Base-by-base conservation (phyloP, 23 red algal genomes). In the Gracilaria domingensis region DNA sequence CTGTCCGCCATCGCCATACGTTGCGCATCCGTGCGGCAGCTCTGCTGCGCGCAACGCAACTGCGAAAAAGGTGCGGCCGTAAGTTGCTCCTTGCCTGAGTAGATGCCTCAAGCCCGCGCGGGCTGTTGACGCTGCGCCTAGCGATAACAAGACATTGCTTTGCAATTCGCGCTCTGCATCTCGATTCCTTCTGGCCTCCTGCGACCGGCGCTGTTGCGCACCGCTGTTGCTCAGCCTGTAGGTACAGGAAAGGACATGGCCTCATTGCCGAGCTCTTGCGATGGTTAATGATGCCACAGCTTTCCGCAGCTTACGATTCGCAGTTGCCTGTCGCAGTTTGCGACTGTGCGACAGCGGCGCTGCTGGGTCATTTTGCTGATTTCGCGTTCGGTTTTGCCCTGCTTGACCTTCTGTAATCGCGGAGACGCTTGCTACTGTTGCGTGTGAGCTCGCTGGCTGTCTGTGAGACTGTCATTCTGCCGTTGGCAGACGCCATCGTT, bases 391-490 rank as follows among this genome's bases (percentile, higher is more conserved):
- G n/a, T n/a, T n/a, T n/a, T n/a, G n/a, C n/a, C n/a, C n/a, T n/a
- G n/a, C n/a, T n/a, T n/a, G n/a, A n/a, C n/a, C n/a, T n/a, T n/a
- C n/a, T n/a, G n/a, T n/a, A n/a, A n/a, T n/a, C n/a, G n/a, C n/a
- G n/a, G n/a, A n/a, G n/a, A n/a, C n/a, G n/a, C n/a, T n/a, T n/a
- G n/a, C n/a, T n/a, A n/a, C n/a, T n/a, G n/a, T n/a, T n/a, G n/a
- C n/a, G n/a, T n/a, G n/a, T 59, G 76, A 1, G 49, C 30, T 35
- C 35, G 83, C 23, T 70, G n/a, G 83, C 38, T 54, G 4, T 44
- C 79, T 72, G 21, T 37, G 37, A 58, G 47, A 30, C 72, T 78
- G 72, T 20, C 21, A 34, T 65, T 37, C 39, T 85, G 81, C 2
- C 55, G 58, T 6, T 77, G 84, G 30, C 51, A n/a, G 38, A 9